These are phyloP conservation scores for Lepiota venenata DNA, from an alignment of 768 basidiomycete species.

Conservation along the genomic window DNA sequence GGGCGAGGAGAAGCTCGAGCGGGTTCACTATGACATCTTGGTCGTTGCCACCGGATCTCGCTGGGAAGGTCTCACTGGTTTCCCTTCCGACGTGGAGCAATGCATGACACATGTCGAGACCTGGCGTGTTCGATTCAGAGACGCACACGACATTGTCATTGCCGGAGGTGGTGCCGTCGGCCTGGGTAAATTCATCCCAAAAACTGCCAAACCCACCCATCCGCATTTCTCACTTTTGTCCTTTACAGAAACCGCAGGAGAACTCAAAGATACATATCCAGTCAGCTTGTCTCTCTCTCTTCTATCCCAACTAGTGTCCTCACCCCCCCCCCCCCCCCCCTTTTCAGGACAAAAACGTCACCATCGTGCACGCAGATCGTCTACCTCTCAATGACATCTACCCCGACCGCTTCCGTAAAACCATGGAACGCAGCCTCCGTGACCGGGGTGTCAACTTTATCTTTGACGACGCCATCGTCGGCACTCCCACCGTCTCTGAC, in stretches of 20 bases:
- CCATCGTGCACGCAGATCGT: constrained; percentile 49
- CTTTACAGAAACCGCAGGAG: constrained; percentile 22
- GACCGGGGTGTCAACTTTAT: constrained; percentile 44
- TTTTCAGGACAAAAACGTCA: constrained; percentile 39
- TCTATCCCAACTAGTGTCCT: too few species aligned
- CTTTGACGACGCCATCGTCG: constrained; percentile 47
- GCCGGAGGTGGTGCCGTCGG: constrained; percentile 26
- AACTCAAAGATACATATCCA: constrained; percentile 23
- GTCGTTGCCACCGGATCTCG: constrained; percentile 51
- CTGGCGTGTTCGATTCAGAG: constrained; percentile 21
- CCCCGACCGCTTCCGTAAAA: constrained; percentile 44
- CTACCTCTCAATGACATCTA: constrained; percentile 51
- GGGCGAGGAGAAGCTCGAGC: neutral
- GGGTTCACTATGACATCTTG: constrained; percentile 39
- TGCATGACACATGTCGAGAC: constrained; percentile 15
- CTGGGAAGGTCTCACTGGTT: constrained; percentile 38
- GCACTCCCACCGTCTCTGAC: constrained; percentile 6
- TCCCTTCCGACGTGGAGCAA: constrained; percentile 21
- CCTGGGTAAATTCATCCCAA: constrained; percentile 22
- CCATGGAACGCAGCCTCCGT: constrained; percentile 34
- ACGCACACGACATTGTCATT: constrained; percentile 22
- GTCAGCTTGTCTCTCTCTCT: constrained; percentile 12
- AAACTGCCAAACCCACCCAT: too few species aligned
- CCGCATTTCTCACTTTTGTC: too few species aligned
- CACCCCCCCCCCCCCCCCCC: too few species aligned